Conservation (phyloP, 495 filamentous ascomycete species). For the Talaromyces liani region DNA sequence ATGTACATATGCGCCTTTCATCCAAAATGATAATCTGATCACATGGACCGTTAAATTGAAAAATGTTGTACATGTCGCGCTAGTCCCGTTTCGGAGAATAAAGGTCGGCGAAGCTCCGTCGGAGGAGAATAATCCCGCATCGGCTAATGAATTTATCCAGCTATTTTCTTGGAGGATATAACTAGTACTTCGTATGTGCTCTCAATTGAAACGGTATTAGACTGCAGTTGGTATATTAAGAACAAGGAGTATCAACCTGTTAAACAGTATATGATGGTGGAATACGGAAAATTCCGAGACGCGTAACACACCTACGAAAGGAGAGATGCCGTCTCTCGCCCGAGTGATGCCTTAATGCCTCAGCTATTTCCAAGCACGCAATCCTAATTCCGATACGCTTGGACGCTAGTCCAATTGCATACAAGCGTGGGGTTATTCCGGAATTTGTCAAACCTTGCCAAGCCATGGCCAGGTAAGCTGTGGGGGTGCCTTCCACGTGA, state of each 20-base stretch:
- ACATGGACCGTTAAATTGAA: neutral
- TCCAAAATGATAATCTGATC: neutral
- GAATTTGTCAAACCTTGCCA: neutral
- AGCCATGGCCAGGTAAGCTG: neutral
- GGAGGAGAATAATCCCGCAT: neutral
- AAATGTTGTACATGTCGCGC: neutral
- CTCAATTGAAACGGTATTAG: too few species aligned
- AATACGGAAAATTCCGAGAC: neutral
- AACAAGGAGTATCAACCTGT: neutral
- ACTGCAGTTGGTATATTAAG: too few species aligned
- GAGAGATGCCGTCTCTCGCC: neutral
- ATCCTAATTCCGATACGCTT: neutral
- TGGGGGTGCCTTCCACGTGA: neutral
- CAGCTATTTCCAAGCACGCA: neutral
- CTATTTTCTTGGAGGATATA: too few species aligned
- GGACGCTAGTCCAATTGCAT: neutral
- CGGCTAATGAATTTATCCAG: neutral
- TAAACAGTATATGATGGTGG: neutral
- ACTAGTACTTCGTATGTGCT: too few species aligned
- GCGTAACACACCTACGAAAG: too few species aligned
- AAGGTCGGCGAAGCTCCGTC: neutral
- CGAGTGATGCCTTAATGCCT: neutral
- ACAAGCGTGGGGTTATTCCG: neutral
- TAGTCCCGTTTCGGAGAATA: neutral
- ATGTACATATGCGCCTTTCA: neutral